Percentiles rank a stretch among this genome's conserved stretches.
Evolutionary conservation across 345 rosid species (phyloP).

Genomic region (Eucalyptus erythrocorys): DNA sequence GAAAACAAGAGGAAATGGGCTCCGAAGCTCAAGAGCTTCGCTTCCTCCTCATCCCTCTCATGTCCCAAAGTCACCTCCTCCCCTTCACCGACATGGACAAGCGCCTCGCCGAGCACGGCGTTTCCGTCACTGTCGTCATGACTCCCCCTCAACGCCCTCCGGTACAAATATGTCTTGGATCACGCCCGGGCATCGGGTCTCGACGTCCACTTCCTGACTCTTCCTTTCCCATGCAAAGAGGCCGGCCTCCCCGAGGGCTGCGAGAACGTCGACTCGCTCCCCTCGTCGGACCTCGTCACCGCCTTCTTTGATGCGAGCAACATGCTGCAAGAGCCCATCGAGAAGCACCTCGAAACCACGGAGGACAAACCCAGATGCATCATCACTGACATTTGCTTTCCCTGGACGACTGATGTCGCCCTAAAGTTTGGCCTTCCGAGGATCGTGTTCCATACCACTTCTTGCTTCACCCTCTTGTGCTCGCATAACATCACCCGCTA

Average conservation of each 20-base stretch:
- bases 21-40: background rate
- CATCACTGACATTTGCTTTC: constrained; percentile 10
- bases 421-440: constrained; percentile 6
- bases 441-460: constrained; percentile 9
- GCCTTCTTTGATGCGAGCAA: constrained; percentile 5
- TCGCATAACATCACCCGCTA: background rate
- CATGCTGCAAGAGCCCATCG: constrained; percentile 1
- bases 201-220: background rate
- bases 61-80: constrained; percentile 29
- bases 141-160: constrained; percentile 11
- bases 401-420: constrained; percentile 13
- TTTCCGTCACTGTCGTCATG: constrained; percentile 2
- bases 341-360: background rate
- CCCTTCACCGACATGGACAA: constrained; percentile 24
- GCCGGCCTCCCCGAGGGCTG: constrained; percentile 17
- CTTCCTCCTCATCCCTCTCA: constrained; percentile 21
- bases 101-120: constrained; percentile 6
- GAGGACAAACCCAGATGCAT: constrained; percentile 6
- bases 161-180: background rate
- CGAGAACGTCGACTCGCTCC: constrained; percentile 17
- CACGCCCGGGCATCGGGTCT: background rate
- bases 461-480: constrained; percentile 19
- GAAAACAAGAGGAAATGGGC: background rate
- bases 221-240: constrained; percentile 5
- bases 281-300: background rate